Conservation (phyloP, 2,329 filamentous ascomycete genomes). For the Aspergillus proliferans region DNA sequence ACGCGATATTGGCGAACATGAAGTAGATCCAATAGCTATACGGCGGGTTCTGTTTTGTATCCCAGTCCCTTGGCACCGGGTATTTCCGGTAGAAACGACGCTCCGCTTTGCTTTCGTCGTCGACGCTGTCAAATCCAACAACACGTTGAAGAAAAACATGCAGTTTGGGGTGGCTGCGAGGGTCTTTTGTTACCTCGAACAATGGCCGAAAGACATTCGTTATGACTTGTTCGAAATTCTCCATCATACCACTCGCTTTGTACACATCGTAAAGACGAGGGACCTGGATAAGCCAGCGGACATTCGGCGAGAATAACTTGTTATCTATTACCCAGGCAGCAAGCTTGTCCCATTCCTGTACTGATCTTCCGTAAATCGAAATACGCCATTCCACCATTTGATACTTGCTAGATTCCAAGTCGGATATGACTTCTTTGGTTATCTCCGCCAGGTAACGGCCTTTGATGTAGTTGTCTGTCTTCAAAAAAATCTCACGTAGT, state of each 20-base stretch:
- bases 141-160: constrained; percentile 93
- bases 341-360: constrained; percentile 96
- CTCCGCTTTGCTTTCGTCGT: constrained; percentile 96
- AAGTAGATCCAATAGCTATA: constrained; percentile 99
- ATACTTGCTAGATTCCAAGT: constrained; percentile 97
- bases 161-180: constrained; percentile 79
- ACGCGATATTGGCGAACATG: constrained; percentile 87
- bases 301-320: constrained; percentile 95
- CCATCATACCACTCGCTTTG: constrained; percentile 80
- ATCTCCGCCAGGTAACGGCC: constrained; percentile 95
- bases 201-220: constrained; percentile 88
- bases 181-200: constrained; percentile 89
- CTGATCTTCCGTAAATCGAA: constrained; percentile 85
- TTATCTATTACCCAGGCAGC: constrained; percentile 97
- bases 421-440: constrained; percentile 93
- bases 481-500: constrained; percentile 93
- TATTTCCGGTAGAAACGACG: constrained; percentile 93
- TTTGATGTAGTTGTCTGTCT: constrained; percentile 96
- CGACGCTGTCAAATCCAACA: constrained; percentile 94
- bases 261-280: constrained; percentile 94
- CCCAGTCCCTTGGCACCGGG: constrained; percentile 81
- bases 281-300: constrained; percentile 94
- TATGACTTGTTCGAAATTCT: constrained; percentile 83
- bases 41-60: constrained; percentile 88
- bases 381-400: constrained; percentile 99